These are phyloP conservation scores for Eleusine indica DNA, from an alignment of 176 grass and related monocot genomes.

Conservation along the genomic window DNA sequence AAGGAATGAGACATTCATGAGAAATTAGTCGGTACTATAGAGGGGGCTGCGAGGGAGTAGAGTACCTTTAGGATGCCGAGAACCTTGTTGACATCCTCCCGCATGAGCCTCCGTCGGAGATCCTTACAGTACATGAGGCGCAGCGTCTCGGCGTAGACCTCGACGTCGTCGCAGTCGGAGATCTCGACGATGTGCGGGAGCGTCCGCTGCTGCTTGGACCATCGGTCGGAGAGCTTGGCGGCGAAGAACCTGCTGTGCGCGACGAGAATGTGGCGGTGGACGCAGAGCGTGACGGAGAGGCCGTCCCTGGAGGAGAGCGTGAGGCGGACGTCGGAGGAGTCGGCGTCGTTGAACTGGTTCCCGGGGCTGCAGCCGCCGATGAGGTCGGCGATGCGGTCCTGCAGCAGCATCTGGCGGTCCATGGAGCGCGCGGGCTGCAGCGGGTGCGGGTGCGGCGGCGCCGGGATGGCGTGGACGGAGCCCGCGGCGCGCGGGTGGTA, in stretches of 20 bases:
- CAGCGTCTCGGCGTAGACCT: slow-evolving; percentile 90
- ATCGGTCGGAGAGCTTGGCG: slow-evolving; percentile 88
- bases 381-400: slow-evolving; percentile 83
- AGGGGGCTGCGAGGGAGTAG: neutral
- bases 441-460: slow-evolving; percentile 26
- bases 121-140: slow-evolving; percentile 98
- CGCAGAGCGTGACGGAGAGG: slow-evolving; percentile 73
- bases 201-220: slow-evolving; percentile 92
- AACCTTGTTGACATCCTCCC: slow-evolving; percentile 88
- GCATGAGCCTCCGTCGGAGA: slow-evolving; percentile 89
- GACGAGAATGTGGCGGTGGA: slow-evolving; percentile 90
- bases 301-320: slow-evolving; percentile 86
- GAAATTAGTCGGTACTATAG: neutral
- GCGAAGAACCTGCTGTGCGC: slow-evolving; percentile 94
- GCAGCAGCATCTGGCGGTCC: slow-evolving; percentile 71
- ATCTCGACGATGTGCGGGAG: slow-evolving; percentile 96
- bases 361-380: slow-evolving; percentile 87
- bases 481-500: slow-evolving; percentile 65
- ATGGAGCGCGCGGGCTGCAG: slow-evolving; percentile 47
- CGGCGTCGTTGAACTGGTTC: slow-evolving; percentile 87
- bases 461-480: slow-evolving; percentile 37
- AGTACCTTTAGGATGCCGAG: slow-evolving; percentile 91
- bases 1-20: neutral
- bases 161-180: slow-evolving; percentile 97
- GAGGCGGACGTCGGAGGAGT: slow-evolving; percentile 87